These are phyloP conservation scores for Pseudocercospora macadamiae DNA, from an alignment of 2,329 filamentous ascomycete species.

Conservation along the genomic window DNA sequence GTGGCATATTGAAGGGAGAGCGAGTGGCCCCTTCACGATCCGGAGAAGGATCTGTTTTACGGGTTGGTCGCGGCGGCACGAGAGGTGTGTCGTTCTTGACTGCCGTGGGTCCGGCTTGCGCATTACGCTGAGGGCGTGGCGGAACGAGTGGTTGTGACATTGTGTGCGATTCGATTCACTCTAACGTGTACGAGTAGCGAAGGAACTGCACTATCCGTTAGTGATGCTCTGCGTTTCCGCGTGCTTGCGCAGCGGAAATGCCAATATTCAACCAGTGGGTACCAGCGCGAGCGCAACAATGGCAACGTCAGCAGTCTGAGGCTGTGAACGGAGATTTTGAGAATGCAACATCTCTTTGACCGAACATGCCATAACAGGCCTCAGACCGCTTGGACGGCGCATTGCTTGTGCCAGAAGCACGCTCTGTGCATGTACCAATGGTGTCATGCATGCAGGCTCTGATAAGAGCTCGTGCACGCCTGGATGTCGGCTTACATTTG, in stretches of 20 bases:
- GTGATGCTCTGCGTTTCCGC: conserved; percentile 18
- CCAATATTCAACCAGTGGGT: conserved; percentile 1
- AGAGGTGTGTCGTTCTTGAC: conserved; percentile 63
- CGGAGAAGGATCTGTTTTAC: conserved; percentile 77
- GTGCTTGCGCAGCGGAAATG: conserved; percentile 8
- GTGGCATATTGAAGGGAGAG: conserved; percentile 79
- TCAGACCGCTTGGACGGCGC: not conserved
- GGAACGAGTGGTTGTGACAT: conserved; percentile 56
- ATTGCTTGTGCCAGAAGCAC: not conserved
- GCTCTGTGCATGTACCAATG: not conserved
- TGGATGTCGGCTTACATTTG: conserved; percentile 9
- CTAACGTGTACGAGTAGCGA: not conserved
- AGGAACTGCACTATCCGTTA: conserved; percentile 10
- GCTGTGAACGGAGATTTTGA: not conserved
- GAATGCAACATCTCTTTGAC: not conserved
- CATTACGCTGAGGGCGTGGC: conserved; percentile 61
- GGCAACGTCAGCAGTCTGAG: conserved; percentile 4
- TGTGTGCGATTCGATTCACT: not conserved
- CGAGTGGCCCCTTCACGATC: conserved; percentile 77
- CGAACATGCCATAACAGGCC: not conserved
- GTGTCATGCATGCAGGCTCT: conserved; percentile 11
- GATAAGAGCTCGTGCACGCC: conserved; percentile 2
- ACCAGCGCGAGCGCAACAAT: conserved; percentile 1
- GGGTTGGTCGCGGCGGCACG: conserved; percentile 77
- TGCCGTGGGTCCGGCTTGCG: conserved; percentile 43